These are phyloP conservation scores for Tetrahymena elliotti DNA, from an alignment of 73 alveolate species.

Conservation along the genomic window DNA sequence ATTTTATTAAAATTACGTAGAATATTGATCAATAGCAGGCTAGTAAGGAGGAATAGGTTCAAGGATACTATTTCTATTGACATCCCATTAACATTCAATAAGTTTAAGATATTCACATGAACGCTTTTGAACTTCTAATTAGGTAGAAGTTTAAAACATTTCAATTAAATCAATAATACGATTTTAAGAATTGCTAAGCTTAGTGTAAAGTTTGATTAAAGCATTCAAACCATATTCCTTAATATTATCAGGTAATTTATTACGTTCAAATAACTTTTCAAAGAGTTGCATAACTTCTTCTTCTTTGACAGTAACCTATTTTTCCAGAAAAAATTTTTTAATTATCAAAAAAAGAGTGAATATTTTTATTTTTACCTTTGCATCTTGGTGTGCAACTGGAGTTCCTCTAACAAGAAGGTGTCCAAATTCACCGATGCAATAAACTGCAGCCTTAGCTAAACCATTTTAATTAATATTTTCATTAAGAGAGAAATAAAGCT, in stretches of 20 bases:
- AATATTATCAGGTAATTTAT: constrained; percentile 10
- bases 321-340: too few species aligned
- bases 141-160: constrained; percentile 3
- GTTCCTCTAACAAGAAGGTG: constrained; percentile 17
- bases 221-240: constrained; percentile 35
- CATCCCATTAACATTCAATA: constrained; percentile 25
- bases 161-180: constrained; percentile 1
- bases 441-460: constrained; percentile 29
- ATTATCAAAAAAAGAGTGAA: too few species aligned
- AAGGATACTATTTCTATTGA: constrained; percentile 9
- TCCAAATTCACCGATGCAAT: constrained; percentile 38
- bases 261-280: background rate
- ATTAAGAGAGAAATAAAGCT: constrained; percentile 20
- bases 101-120: constrained; percentile 29
- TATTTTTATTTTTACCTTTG: background rate
- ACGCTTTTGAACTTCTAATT: constrained; percentile 32
- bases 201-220: constrained; percentile 25
- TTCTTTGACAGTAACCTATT: background rate
- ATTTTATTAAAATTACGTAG: background rate
- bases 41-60: constrained; percentile 23
- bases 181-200: background rate
- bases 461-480: constrained; percentile 36
- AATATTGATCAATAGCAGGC: background rate
- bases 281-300: constrained; percentile 20
- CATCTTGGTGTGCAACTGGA: constrained; percentile 4